Conservation (phyloP, 768 basidiomycete genomes). For the Amanita subjunquillea region DNA sequence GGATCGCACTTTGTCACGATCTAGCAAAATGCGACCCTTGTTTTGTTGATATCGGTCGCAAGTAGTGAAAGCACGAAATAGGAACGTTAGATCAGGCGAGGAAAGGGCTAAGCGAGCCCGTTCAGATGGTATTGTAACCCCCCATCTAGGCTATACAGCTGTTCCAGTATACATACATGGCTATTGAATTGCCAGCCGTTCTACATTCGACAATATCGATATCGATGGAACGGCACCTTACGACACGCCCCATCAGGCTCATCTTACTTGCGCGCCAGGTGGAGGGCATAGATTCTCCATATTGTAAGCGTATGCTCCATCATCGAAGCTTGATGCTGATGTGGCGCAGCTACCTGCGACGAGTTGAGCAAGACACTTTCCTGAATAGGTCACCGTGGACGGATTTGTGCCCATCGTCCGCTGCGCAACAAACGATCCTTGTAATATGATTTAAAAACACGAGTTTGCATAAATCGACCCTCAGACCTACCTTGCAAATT, state of each 20-base stretch:
- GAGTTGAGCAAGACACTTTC: not conserved
- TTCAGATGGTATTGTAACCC: too few relatives aligned
- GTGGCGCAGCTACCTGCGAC: not conserved
- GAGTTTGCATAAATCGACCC: not conserved
- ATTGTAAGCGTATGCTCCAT: not conserved
- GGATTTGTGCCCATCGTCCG: not conserved
- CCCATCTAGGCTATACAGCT: too few relatives aligned
- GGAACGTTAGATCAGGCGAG: too few relatives aligned
- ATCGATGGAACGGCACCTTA: slow-evolving; percentile 12
- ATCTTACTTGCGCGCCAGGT: not conserved
- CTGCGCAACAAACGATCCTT: not conserved
- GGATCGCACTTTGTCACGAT: slow-evolving; percentile 24
- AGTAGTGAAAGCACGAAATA: too few relatives aligned
- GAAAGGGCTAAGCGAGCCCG: too few relatives aligned
- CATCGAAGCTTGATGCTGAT: not conserved
- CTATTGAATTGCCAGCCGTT: too few relatives aligned
- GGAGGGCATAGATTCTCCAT: not conserved
- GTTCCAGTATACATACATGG: too few relatives aligned
- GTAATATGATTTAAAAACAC: not conserved
- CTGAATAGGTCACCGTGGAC: not conserved
- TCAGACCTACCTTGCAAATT: not conserved
- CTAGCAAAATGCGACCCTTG: slow-evolving; percentile 4
- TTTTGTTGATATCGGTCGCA: slow-evolving; percentile 8
- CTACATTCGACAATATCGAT: slow-evolving; percentile 11
- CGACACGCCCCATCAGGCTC: not conserved